phyloP scores from a whole-genome alignment of 768 basidiomycete species.

The Zangia roseola region DNA sequence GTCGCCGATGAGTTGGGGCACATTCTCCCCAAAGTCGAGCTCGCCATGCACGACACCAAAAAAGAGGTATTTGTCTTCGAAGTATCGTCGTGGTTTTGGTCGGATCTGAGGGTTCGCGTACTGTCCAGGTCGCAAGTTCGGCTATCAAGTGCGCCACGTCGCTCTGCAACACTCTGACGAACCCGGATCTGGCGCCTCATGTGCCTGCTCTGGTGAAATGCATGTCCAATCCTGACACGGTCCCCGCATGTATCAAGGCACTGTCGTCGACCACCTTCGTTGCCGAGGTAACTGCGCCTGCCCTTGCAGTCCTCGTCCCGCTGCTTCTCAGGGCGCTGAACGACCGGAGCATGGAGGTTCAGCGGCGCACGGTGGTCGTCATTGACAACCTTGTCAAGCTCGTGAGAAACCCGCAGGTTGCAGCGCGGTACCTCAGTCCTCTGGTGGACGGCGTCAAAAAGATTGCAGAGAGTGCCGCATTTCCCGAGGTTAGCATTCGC shows the following conservation, averaged over 20 bases:
- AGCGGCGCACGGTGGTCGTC: conserved; percentile 91
- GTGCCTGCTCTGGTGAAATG: conserved; percentile 88
- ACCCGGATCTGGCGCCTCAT: conserved; percentile 89
- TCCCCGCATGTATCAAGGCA: conserved; percentile 91
- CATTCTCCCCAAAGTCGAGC: conserved; percentile 83
- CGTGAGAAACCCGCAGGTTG: conserved; percentile 86
- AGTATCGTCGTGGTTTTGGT: conserved; percentile 13
- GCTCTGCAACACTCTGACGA: conserved; percentile 87
- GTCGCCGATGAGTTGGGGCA: conserved; percentile 83
- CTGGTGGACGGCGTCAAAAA: conserved; percentile 90
- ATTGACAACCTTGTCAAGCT: conserved; percentile 97
- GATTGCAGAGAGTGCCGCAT: conserved; percentile 87
- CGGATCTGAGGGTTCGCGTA: conserved; percentile 7
- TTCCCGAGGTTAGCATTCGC: conserved; percentile 73
- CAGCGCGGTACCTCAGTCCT: conserved; percentile 82
- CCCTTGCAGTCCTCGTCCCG: conserved; percentile 92
- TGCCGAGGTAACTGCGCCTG: conserved; percentile 95
- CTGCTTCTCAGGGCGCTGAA: conserved; percentile 88
- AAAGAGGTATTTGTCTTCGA: conserved; percentile 57
- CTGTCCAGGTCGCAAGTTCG: conserved; percentile 70
- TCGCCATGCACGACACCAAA: conserved; percentile 96
- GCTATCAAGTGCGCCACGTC: conserved; percentile 88
- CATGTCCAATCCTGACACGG: conserved; percentile 88
- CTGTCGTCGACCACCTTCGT: conserved; percentile 95
- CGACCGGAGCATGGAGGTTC: conserved; percentile 94